Conservation (phyloP, 176 grass and related monocot genomes). For the Miscanthus lutarioriparius region DNA sequence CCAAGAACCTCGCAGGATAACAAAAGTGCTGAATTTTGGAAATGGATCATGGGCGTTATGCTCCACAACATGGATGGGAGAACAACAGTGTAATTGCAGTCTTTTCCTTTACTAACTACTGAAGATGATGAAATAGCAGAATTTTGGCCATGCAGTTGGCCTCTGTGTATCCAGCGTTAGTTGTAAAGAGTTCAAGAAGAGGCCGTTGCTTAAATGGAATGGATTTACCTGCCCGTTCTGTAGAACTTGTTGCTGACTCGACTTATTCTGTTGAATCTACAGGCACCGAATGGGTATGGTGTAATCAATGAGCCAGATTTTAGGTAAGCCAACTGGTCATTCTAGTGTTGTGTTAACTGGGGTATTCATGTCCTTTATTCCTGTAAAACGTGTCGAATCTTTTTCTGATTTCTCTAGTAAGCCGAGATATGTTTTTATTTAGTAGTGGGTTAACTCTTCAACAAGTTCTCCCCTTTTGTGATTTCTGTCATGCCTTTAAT, state of each 20-base stretch:
- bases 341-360: background rate
- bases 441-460: background rate
- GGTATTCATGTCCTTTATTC: background rate
- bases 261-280: slow-evolving; percentile 99
- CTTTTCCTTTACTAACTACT: slow-evolving; percentile 90
- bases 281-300: slow-evolving; percentile 91
- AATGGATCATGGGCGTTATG: slow-evolving; percentile 91
- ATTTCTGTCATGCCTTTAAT: background rate
- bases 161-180: slow-evolving; percentile 59
- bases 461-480: background rate
- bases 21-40: slow-evolving; percentile 47
- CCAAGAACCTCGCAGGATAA: slow-evolving; percentile 50
- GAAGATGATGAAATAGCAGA: slow-evolving; percentile 84
- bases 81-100: slow-evolving; percentile 99
- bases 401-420: slow-evolving; percentile 12
- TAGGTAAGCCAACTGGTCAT: slow-evolving; percentile 46
- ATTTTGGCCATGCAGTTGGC: slow-evolving; percentile 73
- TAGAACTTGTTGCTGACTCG: slow-evolving; percentile 86
- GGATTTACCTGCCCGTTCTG: slow-evolving; percentile 81
- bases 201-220: slow-evolving; percentile 88
- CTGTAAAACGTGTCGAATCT: background rate
- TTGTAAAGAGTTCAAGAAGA: slow-evolving; percentile 67
- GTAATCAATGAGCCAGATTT: slow-evolving; percentile 68
- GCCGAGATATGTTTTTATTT: background rate
- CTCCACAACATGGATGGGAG: slow-evolving; percentile 81